Evolutionary conservation across 768 basidiomycete genomes (phyloP).

Genomic region (Sarcodon sp.): DNA sequence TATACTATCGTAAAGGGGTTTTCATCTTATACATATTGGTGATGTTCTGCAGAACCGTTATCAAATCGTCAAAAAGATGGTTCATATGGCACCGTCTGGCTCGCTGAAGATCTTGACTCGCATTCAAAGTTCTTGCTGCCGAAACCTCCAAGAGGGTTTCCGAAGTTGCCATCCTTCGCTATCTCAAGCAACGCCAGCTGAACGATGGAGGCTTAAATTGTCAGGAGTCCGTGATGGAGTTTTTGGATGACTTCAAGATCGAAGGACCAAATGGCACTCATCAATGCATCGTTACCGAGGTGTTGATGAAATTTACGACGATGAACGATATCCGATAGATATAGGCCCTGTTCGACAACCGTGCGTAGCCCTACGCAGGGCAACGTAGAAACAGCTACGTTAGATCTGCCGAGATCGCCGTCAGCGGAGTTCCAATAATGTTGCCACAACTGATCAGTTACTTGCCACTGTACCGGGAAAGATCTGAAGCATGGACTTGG

Average conservation of each 20-base stretch:
- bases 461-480: too few relatives aligned
- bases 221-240: not conserved
- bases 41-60: constrained; percentile 18
- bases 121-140: not conserved
- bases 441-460: too few relatives aligned
- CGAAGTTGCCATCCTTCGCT: not conserved
- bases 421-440: too few relatives aligned
- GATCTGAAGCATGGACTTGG: too few relatives aligned
- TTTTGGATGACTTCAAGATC: not conserved
- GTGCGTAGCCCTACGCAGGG: too few relatives aligned
- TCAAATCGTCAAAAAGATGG: constrained; percentile 20
- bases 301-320: too few relatives aligned
- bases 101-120: constrained; percentile 12
- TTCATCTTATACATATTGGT: constrained; percentile 20
- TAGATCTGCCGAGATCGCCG: too few relatives aligned
- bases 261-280: not conserved
- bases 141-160: not conserved
- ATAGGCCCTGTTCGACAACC: too few relatives aligned
- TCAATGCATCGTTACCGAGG: too few relatives aligned
- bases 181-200: not conserved
- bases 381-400: too few relatives aligned
- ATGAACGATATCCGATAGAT: too few relatives aligned
- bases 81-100: constrained; percentile 15
- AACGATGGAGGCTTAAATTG: too few relatives aligned
- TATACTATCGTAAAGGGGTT: constrained; percentile 1